Evolutionary conservation across 108 stramenopile species (phyloP).

Genomic region (Stephanodiscus minutulus): DNA sequence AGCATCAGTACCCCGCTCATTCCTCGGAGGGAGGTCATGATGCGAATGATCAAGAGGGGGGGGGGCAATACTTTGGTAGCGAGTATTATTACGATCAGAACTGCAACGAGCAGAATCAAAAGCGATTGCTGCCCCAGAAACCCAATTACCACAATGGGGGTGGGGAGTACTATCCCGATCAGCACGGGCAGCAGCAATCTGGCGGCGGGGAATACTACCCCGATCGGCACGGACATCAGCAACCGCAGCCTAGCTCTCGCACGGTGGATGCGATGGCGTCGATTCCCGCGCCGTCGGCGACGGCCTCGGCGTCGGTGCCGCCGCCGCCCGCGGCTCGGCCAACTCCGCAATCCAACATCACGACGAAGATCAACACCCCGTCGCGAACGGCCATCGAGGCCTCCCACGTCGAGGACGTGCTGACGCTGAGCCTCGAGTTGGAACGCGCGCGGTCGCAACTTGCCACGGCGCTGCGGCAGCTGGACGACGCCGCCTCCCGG

Average conservation of each 20-base stretch:
- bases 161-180: constrained; percentile 4
- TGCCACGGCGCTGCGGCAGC: constrained; percentile 51
- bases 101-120: background rate
- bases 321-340: background rate
- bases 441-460: constrained; percentile 67
- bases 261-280: background rate
- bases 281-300: background rate
- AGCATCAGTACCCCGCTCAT: too few species aligned
- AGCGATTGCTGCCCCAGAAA: background rate
- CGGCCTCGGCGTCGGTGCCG: background rate
- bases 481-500: constrained; percentile 52
- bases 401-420: constrained; percentile 78
- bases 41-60: background rate
- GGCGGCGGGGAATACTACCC: constrained; percentile 6
- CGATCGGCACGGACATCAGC: background rate
- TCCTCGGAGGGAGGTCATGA: background rate
- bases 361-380: constrained; percentile 14
- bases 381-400: constrained; percentile 22
- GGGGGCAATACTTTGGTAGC: background rate
- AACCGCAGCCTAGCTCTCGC: background rate
- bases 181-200: constrained; percentile 14
- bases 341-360: background rate
- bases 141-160: background rate
- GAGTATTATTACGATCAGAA: constrained; percentile 14
- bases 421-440: constrained; percentile 68